phyloP scores from a whole-genome alignment of 2,329 filamentous ascomycete species.

The Cladorrhinum sp. region DNA sequence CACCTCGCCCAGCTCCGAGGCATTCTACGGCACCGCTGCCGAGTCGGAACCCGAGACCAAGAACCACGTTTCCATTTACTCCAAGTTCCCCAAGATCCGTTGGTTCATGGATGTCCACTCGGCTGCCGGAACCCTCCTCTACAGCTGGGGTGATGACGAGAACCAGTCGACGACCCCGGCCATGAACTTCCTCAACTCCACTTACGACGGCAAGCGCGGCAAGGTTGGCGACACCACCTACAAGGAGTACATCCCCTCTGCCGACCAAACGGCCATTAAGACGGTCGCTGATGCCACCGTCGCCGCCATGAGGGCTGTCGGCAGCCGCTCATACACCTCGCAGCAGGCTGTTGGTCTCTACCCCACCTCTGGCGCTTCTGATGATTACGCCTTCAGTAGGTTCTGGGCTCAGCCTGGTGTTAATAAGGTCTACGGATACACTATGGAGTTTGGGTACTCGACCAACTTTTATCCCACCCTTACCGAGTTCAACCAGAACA shows the following conservation, averaged over 20 bases:
- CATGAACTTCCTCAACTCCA: slow-evolving; percentile 52
- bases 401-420: slow-evolving; percentile 33
- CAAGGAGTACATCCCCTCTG: slow-evolving; percentile 38
- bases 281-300: slow-evolving; percentile 33
- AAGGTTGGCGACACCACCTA: slow-evolving; percentile 24
- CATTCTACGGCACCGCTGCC: slow-evolving; percentile 49
- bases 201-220: slow-evolving; percentile 44
- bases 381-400: slow-evolving; percentile 39
- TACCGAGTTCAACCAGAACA: slow-evolving; percentile 39
- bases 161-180: slow-evolving; percentile 43
- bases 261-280: slow-evolving; percentile 34
- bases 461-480: slow-evolving; percentile 40
- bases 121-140: slow-evolving; percentile 49
- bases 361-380: slow-evolving; percentile 35
- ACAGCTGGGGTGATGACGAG: slow-evolving; percentile 56
- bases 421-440: slow-evolving; percentile 40
- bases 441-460: slow-evolving; percentile 37
- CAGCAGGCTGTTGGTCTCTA: slow-evolving; percentile 37
- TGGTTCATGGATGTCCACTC: slow-evolving; percentile 61
- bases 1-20: slow-evolving; percentile 45
- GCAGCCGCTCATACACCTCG: slow-evolving; percentile 33
- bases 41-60: slow-evolving; percentile 56
- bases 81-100: slow-evolving; percentile 46
- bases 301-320: slow-evolving; percentile 36
- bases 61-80: slow-evolving; percentile 51